These are phyloP conservation scores for Microbotryum violaceum DNA, from an alignment of 1,284 basidiomycete species.

Conservation along the genomic window DNA sequence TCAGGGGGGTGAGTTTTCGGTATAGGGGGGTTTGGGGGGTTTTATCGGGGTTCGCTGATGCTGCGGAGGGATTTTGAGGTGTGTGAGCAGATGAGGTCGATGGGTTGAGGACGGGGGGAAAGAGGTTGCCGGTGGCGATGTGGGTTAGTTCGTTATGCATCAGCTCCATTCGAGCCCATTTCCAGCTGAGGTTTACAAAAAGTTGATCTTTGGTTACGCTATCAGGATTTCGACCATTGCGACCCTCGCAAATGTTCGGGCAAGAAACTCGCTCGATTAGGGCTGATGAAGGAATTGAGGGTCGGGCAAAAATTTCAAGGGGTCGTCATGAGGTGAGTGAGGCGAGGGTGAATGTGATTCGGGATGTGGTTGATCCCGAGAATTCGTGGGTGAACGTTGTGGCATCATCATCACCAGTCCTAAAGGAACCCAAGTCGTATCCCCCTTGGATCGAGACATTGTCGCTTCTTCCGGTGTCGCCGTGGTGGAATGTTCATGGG, in stretches of 20 bases:
- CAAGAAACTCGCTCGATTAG: slow-evolving; percentile 81
- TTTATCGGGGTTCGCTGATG: not conserved
- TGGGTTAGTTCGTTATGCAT: slow-evolving; percentile 17
- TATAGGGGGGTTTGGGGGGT: not conserved
- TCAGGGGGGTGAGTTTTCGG: not conserved
- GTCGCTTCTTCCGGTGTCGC: slow-evolving; percentile 71
- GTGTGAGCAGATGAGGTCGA: slow-evolving; percentile 1
- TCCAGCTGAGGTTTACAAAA: too few relatives aligned
- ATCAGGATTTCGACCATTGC: slow-evolving; percentile 91
- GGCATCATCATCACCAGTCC: slow-evolving; percentile 54
- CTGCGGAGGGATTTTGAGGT: not conserved
- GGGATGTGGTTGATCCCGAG: not conserved
- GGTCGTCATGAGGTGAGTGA: slow-evolving; percentile 77
- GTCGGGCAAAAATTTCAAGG: slow-evolving; percentile 84
- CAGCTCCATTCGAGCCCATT: too few relatives aligned
- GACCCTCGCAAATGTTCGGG: slow-evolving; percentile 91
- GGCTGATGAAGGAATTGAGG: slow-evolving; percentile 72
- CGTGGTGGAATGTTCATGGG: slow-evolving; percentile 97
- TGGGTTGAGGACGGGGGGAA: slow-evolving; percentile 9
- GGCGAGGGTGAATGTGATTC: too few relatives aligned
- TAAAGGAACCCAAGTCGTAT: slow-evolving; percentile 71
- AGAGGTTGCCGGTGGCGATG: slow-evolving; percentile 26
- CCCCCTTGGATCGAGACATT: slow-evolving; percentile 76
- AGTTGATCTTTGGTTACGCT: not conserved
- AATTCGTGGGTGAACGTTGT: not conserved